Base-by-base conservation (phyloP, 202 grass and related monocot species). In the Carex arenaria region DNA sequence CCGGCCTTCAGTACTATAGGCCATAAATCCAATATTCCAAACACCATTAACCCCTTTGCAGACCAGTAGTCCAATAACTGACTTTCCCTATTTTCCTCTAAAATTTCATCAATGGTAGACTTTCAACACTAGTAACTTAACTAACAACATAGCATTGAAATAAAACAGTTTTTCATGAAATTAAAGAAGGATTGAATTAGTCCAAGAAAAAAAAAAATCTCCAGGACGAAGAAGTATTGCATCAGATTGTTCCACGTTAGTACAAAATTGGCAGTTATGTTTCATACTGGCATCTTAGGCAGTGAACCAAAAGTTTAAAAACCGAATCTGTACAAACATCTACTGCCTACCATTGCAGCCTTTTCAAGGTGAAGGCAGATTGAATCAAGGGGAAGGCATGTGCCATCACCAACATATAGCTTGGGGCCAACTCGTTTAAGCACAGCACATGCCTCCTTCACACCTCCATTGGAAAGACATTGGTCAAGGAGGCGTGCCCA, bases 361-460 rank as follows among this genome's bases (percentile, higher is more conserved):
- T 95, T 98, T 89, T 98, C 95, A 78, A 95, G 92, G 67, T 95
- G 95, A 79, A 98, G 88, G 83, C 93, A 95, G 72, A 95, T 90
- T 81, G 89, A 90, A 89, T 95, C 95, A 49, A 98, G 83, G 45
- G 91, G 93, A 55, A 98, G 84, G 75, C 91, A 93, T 60, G 86
- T 84, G n/a, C 91, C 93, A 85, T 95, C 93, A 86, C 89, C 93
- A 85, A 90, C 83, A 90, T 93, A 94, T 83, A 98, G 86, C 89
- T 93, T 95, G 4, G 89, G 94, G 32, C 95, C 95, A 65, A 93
- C 93, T 88, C 93, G 91, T 83, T 92, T 95, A 79, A 98, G 86
- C 38, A 90, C 89, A 85, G 91, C 91, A 87, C 95, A 98, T 68
- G 95, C 93, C 87, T 95, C 93, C 76, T 87, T 90, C 81, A 95